A percentile compares a stretch with the other conserved stretches of the same genome.
Evolutionary conservation across 2,329 filamentous ascomycete species (phyloP).

Genomic region (Aspergillus eucalypticola): DNA sequence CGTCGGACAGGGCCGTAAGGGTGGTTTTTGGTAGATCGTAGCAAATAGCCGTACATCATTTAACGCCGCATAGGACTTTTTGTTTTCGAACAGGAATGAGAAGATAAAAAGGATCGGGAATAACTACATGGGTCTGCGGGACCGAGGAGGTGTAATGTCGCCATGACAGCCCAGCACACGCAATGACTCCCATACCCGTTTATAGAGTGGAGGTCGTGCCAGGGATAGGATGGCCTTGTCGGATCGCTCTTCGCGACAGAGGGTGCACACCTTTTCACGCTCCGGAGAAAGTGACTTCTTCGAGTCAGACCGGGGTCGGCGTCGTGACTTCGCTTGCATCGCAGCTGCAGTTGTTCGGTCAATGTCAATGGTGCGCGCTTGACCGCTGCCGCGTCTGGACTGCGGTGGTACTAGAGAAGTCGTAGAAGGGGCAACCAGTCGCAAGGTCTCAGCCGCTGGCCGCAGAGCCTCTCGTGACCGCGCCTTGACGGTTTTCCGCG

Average conservation of each 20-base stretch:
- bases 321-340: conserved; percentile 37
- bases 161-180: conserved; percentile 29
- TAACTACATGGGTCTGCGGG: conserved; percentile 21
- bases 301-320: conserved; percentile 33
- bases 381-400: conserved; percentile 28
- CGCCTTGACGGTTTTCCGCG: conserved; percentile 19
- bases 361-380: conserved; percentile 29
- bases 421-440: conserved; percentile 39
- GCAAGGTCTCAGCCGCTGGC: conserved; percentile 32
- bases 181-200: conserved; percentile 28
- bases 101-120: background rate
- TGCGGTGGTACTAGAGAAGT: conserved; percentile 32
- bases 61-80: conserved; percentile 15
- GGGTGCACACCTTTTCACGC: conserved; percentile 30
- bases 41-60: conserved; percentile 12
- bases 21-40: conserved; percentile 2
- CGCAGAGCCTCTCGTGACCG: conserved; percentile 30
- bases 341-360: conserved; percentile 40
- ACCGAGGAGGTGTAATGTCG: conserved; percentile 19
- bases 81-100: background rate
- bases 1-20: background rate
- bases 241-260: conserved; percentile 35
- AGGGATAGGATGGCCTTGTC: conserved; percentile 24
- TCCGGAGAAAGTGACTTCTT: conserved; percentile 25
- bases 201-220: conserved; percentile 24